Evolutionary conservation across 495 filamentous ascomycete species (phyloP).

Genomic region (Penicillium chermesinum): DNA sequence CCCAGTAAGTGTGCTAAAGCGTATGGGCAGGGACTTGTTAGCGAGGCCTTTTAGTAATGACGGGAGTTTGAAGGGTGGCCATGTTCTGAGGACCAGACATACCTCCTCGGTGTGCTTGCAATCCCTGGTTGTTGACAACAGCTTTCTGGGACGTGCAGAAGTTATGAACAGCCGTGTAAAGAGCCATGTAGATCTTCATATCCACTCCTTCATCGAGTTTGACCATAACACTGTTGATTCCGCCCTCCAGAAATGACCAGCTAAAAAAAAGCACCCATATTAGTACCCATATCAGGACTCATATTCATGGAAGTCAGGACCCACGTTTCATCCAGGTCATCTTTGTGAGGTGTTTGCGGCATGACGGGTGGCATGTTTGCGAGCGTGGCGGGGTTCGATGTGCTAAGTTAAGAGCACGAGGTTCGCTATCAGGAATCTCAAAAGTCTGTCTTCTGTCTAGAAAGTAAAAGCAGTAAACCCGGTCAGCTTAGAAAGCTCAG

Average conservation of each 20-base stretch:
- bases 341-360: conserved; percentile 59
- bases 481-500: neutral
- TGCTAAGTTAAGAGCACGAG: too few species aligned
- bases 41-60: too few species aligned
- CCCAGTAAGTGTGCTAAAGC: conserved; percentile 94
- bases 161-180: conserved; percentile 99
- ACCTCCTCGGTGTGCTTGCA: conserved; percentile 75
- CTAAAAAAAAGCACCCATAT: conserved; percentile 42
- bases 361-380: conserved; percentile 35
- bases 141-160: conserved; percentile 99
- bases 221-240: conserved; percentile 88
- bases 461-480: too few species aligned
- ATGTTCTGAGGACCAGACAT: conserved; percentile 21
- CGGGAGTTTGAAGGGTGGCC: neutral
- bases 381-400: conserved; percentile 9
- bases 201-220: conserved; percentile 88
- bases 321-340: conserved; percentile 80
- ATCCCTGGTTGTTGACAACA: conserved; percentile 48
- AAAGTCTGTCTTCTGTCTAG: too few species aligned
- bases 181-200: conserved; percentile 90
- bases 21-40: too few species aligned
- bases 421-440: too few species aligned
- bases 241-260: conserved; percentile 83
- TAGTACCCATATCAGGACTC: too few species aligned
- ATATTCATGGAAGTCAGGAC: too few species aligned